Percentiles rank a stretch among this genome's conserved stretches.
phyloP scores from a whole-genome alignment of 2,329 filamentous ascomycete genomes.

The Basipetospora chlamydospora region DNA sequence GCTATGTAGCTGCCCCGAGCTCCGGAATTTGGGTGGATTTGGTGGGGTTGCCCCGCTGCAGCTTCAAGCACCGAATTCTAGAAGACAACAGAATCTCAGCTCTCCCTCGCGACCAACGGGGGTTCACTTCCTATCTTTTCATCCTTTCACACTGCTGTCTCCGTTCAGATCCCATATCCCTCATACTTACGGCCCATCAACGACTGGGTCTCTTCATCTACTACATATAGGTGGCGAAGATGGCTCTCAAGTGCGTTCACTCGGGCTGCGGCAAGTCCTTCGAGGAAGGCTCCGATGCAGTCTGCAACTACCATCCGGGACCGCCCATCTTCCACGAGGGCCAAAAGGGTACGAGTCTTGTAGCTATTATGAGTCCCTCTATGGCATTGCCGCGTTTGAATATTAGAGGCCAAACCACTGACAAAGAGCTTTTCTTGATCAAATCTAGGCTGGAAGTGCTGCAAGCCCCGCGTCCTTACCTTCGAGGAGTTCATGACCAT shows the following conservation, averaged over 20 bases:
- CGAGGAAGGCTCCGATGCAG: constrained; percentile 57
- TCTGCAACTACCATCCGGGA: constrained; percentile 84
- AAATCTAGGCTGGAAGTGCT: constrained; percentile 84
- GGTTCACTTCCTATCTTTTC: no score
- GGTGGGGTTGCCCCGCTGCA: not conserved
- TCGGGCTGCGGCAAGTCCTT: constrained; percentile 88
- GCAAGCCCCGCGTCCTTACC: constrained; percentile 88
- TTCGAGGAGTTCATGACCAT: constrained; percentile 97
- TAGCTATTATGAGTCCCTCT: no score
- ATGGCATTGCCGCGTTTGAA: no score
- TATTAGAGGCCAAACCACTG: no score
- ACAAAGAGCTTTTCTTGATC: no score
- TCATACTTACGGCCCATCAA: no score
- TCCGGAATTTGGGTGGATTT: not conserved
- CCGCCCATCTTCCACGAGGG: constrained; percentile 95
- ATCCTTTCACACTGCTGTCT: not conserved
- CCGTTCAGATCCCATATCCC: no score
- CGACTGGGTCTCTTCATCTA: no score
- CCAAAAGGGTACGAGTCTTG: constrained; percentile 82
- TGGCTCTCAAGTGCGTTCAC: constrained; percentile 84
- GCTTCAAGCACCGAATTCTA: constrained; percentile 1
- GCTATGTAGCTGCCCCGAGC: not conserved
- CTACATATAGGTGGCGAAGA: no score
- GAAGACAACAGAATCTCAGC: constrained; percentile 4
- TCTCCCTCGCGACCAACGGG: no score